Base-by-base conservation (phyloP, 1,139 yeast genomes). In the Scheffersomyces lignicola region DNA sequence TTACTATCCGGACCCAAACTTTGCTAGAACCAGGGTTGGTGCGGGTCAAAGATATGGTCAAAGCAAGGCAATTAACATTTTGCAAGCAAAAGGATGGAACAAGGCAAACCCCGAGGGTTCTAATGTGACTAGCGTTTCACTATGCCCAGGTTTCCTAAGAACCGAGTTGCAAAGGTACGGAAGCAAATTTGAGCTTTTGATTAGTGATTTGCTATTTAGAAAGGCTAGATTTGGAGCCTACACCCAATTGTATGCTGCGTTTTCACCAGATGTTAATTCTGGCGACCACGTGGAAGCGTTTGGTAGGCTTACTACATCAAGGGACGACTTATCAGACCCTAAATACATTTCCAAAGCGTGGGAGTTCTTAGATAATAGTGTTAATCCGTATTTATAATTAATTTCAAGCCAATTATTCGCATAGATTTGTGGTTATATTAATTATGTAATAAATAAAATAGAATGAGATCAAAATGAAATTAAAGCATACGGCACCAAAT, bases 61-160 rank as follows among this genome's bases (percentile, higher is more conserved):
- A 44, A 61, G 74, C 23, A 76, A 76, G 51, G 73, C 76, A 3
- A 58, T 65, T 25, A 61, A 63, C 38, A 52, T 66, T 15, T 54
- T 60, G 32, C 72, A 68, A 41, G 62, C 73, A 0, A 51, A 57
- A 8, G 52, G 58, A n/a, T 73, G 75, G 69, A 54, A 65, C 2
- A 44, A 49, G 14, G 42, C 49, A 17, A 64, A 70, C 39, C 54
- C 59, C 5, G 53, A 54, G 2, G 45, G 54, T 2, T 39, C 45
- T 12, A 60, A 73, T 18, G 55, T 65, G 29, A 62, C 67, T 28
- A 54, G 65, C 2, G 54, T 70, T 1, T 60, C 62, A 10, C 12
- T 42, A 13, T 69, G 74, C 47, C 82, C 82, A 1, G 83, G 82
- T 2, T 47, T 52, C 26, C 44, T 76, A 24, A 46, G 42, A 10